phyloP scores from a whole-genome alignment of 1,284 basidiomycete genomes.

The Stereum hirsutum region DNA sequence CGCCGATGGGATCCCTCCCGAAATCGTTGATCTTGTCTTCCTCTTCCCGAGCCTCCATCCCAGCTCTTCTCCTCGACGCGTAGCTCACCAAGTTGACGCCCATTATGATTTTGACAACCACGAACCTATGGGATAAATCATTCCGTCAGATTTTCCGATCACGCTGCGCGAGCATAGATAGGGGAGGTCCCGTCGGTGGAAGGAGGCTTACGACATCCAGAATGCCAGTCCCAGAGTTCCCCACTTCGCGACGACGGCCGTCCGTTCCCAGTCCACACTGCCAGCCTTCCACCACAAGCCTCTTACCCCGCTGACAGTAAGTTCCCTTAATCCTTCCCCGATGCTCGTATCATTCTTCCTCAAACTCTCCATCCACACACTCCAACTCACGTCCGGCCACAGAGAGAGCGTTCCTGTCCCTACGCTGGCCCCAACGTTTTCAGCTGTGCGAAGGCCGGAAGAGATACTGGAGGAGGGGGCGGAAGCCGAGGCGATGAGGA shows the following conservation, averaged over 20 bases:
- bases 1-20: slow-evolving; percentile 79
- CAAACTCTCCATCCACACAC: slow-evolving; percentile 13
- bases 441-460: background rate
- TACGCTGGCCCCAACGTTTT: background rate
- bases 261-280: slow-evolving; percentile 33
- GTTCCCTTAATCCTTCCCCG: no score
- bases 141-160: background rate
- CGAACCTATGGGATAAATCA: slow-evolving; percentile 52
- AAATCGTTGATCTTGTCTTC: slow-evolving; percentile 78
- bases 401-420: slow-evolving; percentile 4
- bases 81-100: slow-evolving; percentile 83
- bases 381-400: slow-evolving; percentile 29
- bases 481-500: slow-evolving; percentile 44
- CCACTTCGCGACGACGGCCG: slow-evolving; percentile 54
- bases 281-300: slow-evolving; percentile 23
- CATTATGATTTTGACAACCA: slow-evolving; percentile 82
- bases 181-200: background rate
- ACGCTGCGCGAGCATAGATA: no score
- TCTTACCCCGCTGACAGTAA: no score
- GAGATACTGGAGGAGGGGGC: slow-evolving; percentile 7
- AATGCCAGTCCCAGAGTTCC: slow-evolving; percentile 55
- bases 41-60: slow-evolving; percentile 66
- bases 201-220: slow-evolving; percentile 67
- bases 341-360: no score
- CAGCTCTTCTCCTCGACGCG: slow-evolving; percentile 64